A percentile compares a stretch with the other conserved stretches of the same genome.
Conservation (phyloP, 306 rosid species). For the Lotus japonicus region DNA sequence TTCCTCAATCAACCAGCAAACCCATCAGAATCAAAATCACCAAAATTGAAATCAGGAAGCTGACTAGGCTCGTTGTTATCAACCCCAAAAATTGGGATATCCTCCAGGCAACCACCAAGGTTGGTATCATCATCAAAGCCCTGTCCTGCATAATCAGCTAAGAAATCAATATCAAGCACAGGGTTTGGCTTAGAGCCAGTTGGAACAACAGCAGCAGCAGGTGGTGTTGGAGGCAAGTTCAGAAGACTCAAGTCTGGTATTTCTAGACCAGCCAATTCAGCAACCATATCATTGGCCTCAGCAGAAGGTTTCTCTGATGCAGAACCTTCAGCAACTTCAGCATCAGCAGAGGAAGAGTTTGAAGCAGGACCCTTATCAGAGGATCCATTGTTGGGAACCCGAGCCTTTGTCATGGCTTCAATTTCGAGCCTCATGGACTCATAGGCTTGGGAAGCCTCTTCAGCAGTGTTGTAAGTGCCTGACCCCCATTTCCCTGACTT, state of each 20-base stretch:
- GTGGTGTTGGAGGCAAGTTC: constrained; percentile 10
- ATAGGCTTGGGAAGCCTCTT: constrained; percentile 64
- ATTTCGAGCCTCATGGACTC: constrained; percentile 47
- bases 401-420: constrained; percentile 28
- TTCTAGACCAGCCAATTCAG: constrained; percentile 24
- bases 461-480: constrained; percentile 73
- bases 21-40: constrained; percentile 57
- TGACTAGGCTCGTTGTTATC: constrained; percentile 39
- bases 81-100: constrained; percentile 36
- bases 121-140: constrained; percentile 29
- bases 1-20: constrained; percentile 55
- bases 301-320: constrained; percentile 5
- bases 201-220: neutral
- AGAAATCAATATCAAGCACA: constrained; percentile 31
- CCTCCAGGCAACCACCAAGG: constrained; percentile 34
- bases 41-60: constrained; percentile 77
- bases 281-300: neutral
- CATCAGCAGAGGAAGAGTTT: neutral
- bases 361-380: neutral
- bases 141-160: constrained; percentile 34
- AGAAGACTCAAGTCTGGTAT: constrained; percentile 44
- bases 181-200: constrained; percentile 18
- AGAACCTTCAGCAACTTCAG: neutral
- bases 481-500: constrained; percentile 96
- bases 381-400: neutral